A percentile compares a stretch with the other conserved stretches of the same genome.
phyloP scores from a whole-genome alignment of 2,329 filamentous ascomycete species.

The Leptographium wingfieldii region DNA sequence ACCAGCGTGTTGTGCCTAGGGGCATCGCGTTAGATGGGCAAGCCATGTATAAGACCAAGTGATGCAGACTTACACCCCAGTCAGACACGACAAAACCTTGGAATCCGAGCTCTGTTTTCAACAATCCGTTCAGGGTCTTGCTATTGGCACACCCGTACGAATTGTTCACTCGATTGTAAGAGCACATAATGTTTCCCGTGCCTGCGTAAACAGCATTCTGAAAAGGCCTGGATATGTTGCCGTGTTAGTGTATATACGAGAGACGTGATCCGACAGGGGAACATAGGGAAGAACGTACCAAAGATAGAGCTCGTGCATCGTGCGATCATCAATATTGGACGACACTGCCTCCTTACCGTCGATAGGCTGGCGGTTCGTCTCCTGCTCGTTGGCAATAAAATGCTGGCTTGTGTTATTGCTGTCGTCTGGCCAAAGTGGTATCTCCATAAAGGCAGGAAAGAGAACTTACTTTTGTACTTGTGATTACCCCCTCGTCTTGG shows the following conservation, averaged over 20 bases:
- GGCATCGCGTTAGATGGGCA: neutral
- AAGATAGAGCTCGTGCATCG: conserved; percentile 35
- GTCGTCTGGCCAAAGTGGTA: neutral
- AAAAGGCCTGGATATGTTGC: conserved; percentile 25
- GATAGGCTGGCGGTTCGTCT: conserved; percentile 41
- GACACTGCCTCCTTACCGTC: conserved; percentile 30
- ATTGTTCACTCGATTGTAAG: conserved; percentile 58
- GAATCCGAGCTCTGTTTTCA: conserved; percentile 47
- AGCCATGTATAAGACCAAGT: neutral
- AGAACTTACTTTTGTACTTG: conserved; percentile 37
- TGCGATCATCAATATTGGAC: conserved; percentile 31
- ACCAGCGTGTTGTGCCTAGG: conserved; percentile 47
- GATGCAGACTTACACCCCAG: conserved; percentile 28
- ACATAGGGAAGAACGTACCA: conserved; percentile 22
- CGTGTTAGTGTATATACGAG: too few relatives aligned
- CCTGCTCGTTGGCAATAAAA: conserved; percentile 41
- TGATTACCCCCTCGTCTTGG: conserved; percentile 61
- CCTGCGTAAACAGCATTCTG: conserved; percentile 49
- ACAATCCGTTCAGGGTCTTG: conserved; percentile 48
- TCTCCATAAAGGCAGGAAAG: neutral
- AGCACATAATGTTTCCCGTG: conserved; percentile 43
- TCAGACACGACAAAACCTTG: conserved; percentile 56
- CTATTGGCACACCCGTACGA: conserved; percentile 57
- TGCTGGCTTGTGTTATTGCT: conserved; percentile 35
- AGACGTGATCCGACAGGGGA: neutral